Conservation (phyloP, 2,329 filamentous ascomycete species). For the Coniochaeta sp. region DNA sequence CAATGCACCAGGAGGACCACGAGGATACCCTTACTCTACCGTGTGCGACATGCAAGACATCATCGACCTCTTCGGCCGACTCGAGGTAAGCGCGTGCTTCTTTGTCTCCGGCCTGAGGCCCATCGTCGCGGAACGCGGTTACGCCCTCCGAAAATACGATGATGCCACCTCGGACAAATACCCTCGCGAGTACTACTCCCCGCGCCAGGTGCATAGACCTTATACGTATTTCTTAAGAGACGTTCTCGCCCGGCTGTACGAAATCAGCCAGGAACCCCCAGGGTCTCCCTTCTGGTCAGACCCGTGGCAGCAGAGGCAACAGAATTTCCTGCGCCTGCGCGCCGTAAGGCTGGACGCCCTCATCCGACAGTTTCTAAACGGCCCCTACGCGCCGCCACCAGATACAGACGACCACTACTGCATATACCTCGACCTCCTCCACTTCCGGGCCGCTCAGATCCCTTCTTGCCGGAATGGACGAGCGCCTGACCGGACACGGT, state of each 20-base stretch:
- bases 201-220: conserved; percentile 9
- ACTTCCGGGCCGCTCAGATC: conserved; percentile 14
- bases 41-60: conserved; percentile 15
- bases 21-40: not conserved
- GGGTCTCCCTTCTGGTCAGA: conserved; percentile 12
- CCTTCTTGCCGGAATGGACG: conserved; percentile 2
- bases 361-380: conserved; percentile 9
- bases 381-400: conserved; percentile 5
- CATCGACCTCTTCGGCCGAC: conserved; percentile 17
- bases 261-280: conserved; percentile 5
- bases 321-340: conserved; percentile 11
- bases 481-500: conserved; percentile 5
- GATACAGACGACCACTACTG: conserved; percentile 9
- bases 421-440: conserved; percentile 13
- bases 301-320: conserved; percentile 13
- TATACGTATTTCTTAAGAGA: conserved; percentile 12
- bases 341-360: conserved; percentile 10
- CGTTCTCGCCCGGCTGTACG: conserved; percentile 13
- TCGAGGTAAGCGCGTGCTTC: conserved; percentile 16
- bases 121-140: conserved; percentile 13
- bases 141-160: conserved; percentile 10
- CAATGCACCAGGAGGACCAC: conserved; percentile 1
- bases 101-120: conserved; percentile 17
- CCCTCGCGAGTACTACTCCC: conserved; percentile 7
- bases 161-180: conserved; percentile 7